Evolutionary conservation across 345 rosid genomes (phyloP).

Genomic region (Eucalyptus victrix): DNA sequence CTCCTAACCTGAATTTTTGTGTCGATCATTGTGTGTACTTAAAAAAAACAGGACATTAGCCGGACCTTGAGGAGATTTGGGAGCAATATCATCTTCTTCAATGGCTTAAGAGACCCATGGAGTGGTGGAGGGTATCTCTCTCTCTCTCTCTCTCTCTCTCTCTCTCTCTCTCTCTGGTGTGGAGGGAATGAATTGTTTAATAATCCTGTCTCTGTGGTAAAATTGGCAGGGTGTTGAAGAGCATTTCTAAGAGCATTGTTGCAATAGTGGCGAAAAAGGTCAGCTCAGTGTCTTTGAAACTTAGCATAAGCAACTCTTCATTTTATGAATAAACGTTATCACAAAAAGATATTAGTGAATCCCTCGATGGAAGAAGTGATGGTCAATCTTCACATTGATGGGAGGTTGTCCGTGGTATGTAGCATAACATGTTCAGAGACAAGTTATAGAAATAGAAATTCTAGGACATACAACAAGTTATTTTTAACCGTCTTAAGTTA

Average conservation of each 20-base stretch:
- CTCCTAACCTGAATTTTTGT: not conserved
- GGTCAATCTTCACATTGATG: not conserved
- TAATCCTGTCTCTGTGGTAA: not conserved
- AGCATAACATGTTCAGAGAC: not conserved
- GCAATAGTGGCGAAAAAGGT: slow-evolving; percentile 48
- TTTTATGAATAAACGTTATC: not conserved
- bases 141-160: too few relatives aligned
- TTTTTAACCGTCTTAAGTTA: not conserved
- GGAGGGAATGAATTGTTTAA: not conserved
- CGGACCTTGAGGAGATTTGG: slow-evolving; percentile 32
- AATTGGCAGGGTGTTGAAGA: slow-evolving; percentile 29
- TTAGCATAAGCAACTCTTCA: not conserved
- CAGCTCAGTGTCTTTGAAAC: not conserved
- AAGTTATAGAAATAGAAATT: not conserved
- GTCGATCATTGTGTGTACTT: not conserved
- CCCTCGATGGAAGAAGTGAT: not conserved
- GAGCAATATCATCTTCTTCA: slow-evolving; percentile 57
- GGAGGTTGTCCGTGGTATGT: too few relatives aligned
- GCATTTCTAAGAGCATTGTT: slow-evolving; percentile 27
- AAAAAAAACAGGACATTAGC: slow-evolving; percentile 18
- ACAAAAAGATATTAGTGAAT: not conserved
- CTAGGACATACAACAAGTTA: not conserved
- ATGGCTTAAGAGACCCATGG: slow-evolving; percentile 70
- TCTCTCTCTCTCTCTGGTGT: not conserved
- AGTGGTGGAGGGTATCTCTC: slow-evolving; percentile 47